A percentile compares a stretch with the other conserved stretches of the same genome.
These are phyloP conservation scores for carrot (Daucus carota) DNA, from an alignment of 129 eudicot species.

Conservation along the genomic window DNA sequence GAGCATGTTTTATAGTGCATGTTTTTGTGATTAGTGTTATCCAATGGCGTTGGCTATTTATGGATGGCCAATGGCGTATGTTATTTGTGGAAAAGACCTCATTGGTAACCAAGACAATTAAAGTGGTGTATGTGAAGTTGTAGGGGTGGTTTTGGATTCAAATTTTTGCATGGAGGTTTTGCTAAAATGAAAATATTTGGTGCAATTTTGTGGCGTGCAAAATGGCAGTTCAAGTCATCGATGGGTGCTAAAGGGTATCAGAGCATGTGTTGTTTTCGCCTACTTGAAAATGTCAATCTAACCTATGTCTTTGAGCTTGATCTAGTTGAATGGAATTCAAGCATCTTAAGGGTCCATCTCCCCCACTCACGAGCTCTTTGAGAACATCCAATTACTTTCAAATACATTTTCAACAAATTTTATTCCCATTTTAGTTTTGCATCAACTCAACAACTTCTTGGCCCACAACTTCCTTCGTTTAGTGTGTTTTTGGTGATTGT, in stretches of 20 bases:
- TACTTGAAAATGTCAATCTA: too few relatives aligned
- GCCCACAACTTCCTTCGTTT: not conserved
- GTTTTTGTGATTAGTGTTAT: not conserved
- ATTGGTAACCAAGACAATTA: not conserved
- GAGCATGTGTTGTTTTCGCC: too few relatives aligned
- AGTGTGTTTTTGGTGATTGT: not conserved
- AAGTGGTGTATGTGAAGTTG: not conserved
- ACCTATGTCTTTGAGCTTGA: too few relatives aligned
- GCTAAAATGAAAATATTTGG: not conserved
- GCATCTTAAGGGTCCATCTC: not conserved
- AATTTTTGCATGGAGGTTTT: not conserved
- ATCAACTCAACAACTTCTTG: not conserved
- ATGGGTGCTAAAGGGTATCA: too few relatives aligned
- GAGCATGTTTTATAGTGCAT: not conserved
- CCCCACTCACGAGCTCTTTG: not conserved
- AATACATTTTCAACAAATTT: not conserved
- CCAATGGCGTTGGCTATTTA: not conserved
- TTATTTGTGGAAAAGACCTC: not conserved
- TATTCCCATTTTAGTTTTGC: not conserved
- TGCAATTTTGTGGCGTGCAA: not conserved
- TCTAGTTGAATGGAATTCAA: not conserved
- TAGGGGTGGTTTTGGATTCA: not conserved
- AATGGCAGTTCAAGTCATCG: not conserved
- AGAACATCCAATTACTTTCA: not conserved
- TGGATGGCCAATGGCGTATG: not conserved